A percentile compares a stretch with the other conserved stretches of the same genome.
Evolutionary conservation across 2,329 filamentous ascomycete species (phyloP).

Genomic region (Arthroderma uncinatum): DNA sequence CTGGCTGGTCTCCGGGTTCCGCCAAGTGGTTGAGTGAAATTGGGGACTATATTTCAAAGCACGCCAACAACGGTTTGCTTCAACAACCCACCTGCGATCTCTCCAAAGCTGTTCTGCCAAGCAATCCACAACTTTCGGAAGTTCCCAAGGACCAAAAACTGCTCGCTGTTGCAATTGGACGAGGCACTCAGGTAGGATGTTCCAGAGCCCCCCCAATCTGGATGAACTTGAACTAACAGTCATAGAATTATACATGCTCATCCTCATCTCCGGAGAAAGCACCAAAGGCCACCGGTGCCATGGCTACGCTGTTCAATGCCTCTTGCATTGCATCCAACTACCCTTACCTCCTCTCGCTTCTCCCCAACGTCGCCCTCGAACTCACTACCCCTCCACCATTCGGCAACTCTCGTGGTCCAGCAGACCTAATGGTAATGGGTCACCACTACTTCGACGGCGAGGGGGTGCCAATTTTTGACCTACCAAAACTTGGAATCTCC

Average conservation of each 20-base stretch:
- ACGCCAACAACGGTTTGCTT: slow-evolving; percentile 14
- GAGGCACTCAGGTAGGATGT: slow-evolving; percentile 52
- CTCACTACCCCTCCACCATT: slow-evolving; percentile 25
- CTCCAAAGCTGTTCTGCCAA: slow-evolving; percentile 30
- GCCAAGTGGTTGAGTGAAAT: slow-evolving; percentile 32
- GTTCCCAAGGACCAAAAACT: slow-evolving; percentile 52
- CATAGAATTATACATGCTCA: slow-evolving; percentile 79
- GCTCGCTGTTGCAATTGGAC: slow-evolving; percentile 71
- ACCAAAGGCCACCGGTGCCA: slow-evolving; percentile 59
- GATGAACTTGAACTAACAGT: background rate
- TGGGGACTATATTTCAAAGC: slow-evolving; percentile 28
- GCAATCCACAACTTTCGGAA: slow-evolving; percentile 49
- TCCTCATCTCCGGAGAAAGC: slow-evolving; percentile 46
- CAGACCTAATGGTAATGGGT: slow-evolving; percentile 55
- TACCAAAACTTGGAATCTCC: slow-evolving; percentile 51
- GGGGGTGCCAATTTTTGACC: slow-evolving; percentile 68
- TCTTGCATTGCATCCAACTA: slow-evolving; percentile 64
- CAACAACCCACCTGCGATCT: slow-evolving; percentile 24
- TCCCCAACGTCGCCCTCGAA: slow-evolving; percentile 55
- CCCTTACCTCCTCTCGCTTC: slow-evolving; percentile 52
- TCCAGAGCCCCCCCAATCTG: slow-evolving; percentile 22
- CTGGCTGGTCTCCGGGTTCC: slow-evolving; percentile 32
- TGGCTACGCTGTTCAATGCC: slow-evolving; percentile 79
- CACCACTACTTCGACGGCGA: slow-evolving; percentile 68
- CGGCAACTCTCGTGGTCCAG: slow-evolving; percentile 36